Percentiles rank a stretch among this genome's conserved stretches.
Conservation (phyloP, 345 rosid species). For the Euclidium syriacum region DNA sequence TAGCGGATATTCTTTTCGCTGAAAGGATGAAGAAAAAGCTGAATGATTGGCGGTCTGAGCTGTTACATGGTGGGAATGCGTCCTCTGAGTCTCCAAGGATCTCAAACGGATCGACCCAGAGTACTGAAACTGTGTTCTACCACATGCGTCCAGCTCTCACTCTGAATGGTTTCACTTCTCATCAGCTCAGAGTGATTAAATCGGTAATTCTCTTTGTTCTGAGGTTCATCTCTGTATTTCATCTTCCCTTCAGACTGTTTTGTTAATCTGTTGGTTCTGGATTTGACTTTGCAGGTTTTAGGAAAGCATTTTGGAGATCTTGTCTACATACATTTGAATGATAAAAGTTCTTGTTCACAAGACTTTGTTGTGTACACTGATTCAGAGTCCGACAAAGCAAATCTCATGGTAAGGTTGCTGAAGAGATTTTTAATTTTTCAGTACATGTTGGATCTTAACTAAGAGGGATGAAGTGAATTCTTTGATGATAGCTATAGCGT, state of each 20-base stretch:
- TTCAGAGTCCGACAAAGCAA: conserved; percentile 50
- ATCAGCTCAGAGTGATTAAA: conserved; percentile 71
- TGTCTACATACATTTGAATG: conserved; percentile 36
- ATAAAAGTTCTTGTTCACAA: conserved; percentile 38
- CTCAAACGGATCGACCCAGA: conserved; percentile 30
- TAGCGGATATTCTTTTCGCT: conserved; percentile 61
- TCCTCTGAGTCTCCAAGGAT: conserved; percentile 18
- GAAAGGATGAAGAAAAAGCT: conserved; percentile 74
- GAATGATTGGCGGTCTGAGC: conserved; percentile 55
- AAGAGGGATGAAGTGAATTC: not conserved
- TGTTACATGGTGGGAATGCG: conserved; percentile 37
- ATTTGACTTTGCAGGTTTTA: conserved; percentile 40
- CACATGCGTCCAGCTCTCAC: conserved; percentile 68
- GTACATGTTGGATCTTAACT: conserved; percentile 5
- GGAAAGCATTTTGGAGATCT: conserved; percentile 78
- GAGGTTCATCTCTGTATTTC: not conserved
- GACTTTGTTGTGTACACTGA: conserved; percentile 61
- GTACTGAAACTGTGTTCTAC: conserved; percentile 53
- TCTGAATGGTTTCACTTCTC: conserved; percentile 65
- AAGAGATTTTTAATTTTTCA: not conserved
- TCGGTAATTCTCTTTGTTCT: conserved; percentile 38
- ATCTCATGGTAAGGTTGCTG: conserved; percentile 55
- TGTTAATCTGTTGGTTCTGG: not conserved
- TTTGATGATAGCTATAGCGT: not conserved
- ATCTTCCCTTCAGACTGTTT: not conserved